Evolutionary conservation across 2,329 filamentous ascomycete species (phyloP), one percentile per base, ranked within the genome.

Genomic region (Neospermospora avenae): DNA sequence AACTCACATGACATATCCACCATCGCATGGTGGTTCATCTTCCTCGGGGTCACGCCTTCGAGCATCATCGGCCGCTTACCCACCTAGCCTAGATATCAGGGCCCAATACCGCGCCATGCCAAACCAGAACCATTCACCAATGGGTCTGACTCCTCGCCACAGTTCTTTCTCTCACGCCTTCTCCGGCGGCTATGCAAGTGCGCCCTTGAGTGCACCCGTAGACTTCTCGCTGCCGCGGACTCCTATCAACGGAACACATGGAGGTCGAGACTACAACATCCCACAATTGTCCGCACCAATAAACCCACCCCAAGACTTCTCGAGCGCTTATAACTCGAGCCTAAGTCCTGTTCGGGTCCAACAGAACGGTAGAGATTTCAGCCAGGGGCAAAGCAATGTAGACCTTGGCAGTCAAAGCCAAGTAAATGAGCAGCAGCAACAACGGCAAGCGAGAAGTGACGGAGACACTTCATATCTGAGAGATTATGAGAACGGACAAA

Each of bases 261-360:
- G 72, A 74, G 31, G 73, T 72, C 56, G 70, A 20, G 80, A 83
- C 57, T 83, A 82, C 69, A 77, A 77, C 13, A 78, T 81, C 68
- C 76, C 81, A 2, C 81, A 84, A 67, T 75, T 84, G 74, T 82
- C 78, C 66, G 80, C 81, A 2, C 81, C 81, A 0, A 81, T 83
- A 59, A 77, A 78, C 3, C 77, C 81, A 3, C 74, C 81, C 0
- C 77, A 77, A 55, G 82, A 84, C 66, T 64, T 64, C 42, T 58
- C 58, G n/a, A 56, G 59, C 46, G 57, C 59, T 1, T 60, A 62
- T 48, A 60, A 51, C 22, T 59, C 59, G 16, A 63, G 35, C 35
- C n/a, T 63, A 7, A 63, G 57, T 53, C 57, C 61, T 11, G 28
- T 31, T 22, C 41, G 59, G 10, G 6, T 44, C 8, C 41, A 49